Base-by-base conservation (phyloP, 163 green algal genomes). In the Smithsoniella earleae region DNA sequence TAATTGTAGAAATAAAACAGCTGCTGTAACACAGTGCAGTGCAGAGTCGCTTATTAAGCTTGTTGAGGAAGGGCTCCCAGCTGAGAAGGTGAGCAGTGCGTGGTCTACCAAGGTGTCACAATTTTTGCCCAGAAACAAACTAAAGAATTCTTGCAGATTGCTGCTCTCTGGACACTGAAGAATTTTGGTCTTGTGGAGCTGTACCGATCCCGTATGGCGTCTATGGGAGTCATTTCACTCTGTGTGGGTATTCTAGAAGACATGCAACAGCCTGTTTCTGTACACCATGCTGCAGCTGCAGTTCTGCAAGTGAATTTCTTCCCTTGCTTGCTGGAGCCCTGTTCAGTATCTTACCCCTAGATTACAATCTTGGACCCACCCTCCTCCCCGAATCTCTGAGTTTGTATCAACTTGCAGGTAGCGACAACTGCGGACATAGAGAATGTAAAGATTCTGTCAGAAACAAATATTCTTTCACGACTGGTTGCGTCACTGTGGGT, bases 171-270 rank as follows among this genome's bases (percentile, higher is more conserved):
- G 58, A 69, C 58, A 4, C 58, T 69, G 8, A 30, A 33, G 27
- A 69, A 69, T 31, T 69, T 69, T 69, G 58, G 27, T 20, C 27
- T 69, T 10, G 58, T 69, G 1, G 58, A 69, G 58, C 25, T 69
- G 58, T 69, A 38, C 58, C 6, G 58, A 0, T 43, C 58, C 6
- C 20, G 58, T 16, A 36, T 69, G 27, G n/a, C 58, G 22, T 45
- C 58, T n/a, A 69, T 69, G 58, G 58, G 27, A 10, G 58, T 69
- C 6, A 36, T 69, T 5, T 13, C 58, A 13, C 58, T 69, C 8
- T 69, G 58, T 31, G 58, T 69, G 20, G 34, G 27, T 25, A 69
- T 69, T n/a, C 34, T 69, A 34, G 58, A 69, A 69, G 58, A 69
- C 25, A 36, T 25, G 10, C 58, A 69, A n/a, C 58, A 69, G 58